phyloP scores from a whole-genome alignment of 805 yeast genomes.

The Metschnikowia peoriensis region DNA sequence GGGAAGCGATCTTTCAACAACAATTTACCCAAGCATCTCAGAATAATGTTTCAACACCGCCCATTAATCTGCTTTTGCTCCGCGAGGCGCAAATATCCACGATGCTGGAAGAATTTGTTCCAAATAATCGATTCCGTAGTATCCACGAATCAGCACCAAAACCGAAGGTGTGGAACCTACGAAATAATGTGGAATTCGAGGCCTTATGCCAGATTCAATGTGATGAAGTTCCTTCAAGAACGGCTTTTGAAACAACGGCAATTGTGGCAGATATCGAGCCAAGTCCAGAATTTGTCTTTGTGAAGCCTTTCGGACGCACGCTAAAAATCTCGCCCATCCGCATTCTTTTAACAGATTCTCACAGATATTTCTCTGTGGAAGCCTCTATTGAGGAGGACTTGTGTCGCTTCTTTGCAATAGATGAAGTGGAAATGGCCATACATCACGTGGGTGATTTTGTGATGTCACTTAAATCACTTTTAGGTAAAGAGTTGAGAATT shows the following conservation, averaged over 20 bases:
- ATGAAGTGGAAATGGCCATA: conserved; percentile 17
- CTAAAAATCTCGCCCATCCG: conserved; percentile 14
- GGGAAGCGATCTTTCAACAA: conserved; percentile 3
- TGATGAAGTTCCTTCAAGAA: neutral
- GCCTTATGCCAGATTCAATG: neutral
- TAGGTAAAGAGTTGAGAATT: conserved; percentile 1
- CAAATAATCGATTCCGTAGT: neutral
- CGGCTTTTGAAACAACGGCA: conserved; percentile 6
- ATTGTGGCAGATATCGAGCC: conserved; percentile 7
- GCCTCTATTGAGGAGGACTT: conserved; percentile 11
- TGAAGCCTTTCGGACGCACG: conserved; percentile 17
- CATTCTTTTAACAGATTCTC: conserved; percentile 2
- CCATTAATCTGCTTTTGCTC: neutral
- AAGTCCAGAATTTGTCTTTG: conserved; percentile 9
- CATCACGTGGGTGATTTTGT: conserved; percentile 4
- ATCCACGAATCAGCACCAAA: neutral
- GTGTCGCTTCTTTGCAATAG: conserved; percentile 15
- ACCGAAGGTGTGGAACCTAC: neutral
- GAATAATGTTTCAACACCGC: neutral
- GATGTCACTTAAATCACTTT: neutral
- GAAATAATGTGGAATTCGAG: neutral
- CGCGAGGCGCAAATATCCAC: neutral
- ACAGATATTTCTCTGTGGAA: conserved; percentile 5
- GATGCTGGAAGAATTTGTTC: neutral
- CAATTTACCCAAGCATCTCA: conserved; percentile 2